Conservation (phyloP, 768 basidiomycete species). For the Mycena alexandri region DNA sequence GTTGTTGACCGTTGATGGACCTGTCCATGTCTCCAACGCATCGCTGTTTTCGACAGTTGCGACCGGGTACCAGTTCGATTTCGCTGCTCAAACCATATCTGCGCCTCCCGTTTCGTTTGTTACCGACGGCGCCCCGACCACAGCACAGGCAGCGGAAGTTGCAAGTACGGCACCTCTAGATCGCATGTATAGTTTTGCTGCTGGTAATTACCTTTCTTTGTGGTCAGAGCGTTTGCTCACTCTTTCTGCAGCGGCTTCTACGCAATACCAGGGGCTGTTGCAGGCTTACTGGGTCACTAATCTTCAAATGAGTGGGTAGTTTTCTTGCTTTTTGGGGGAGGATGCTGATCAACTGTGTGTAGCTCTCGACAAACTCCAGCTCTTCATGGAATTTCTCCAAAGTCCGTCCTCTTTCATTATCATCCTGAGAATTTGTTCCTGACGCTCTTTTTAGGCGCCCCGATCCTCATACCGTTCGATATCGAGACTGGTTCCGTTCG, state of each 20-base stretch:
- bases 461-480: slow-evolving; percentile 40
- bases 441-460: slow-evolving; percentile 25
- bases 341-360: too few relatives aligned
- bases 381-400: slow-evolving; percentile 60
- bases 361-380: slow-evolving; percentile 52
- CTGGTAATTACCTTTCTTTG: slow-evolving; percentile 55
- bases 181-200: slow-evolving; percentile 71
- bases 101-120: slow-evolving; percentile 60
- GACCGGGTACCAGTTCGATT: slow-evolving; percentile 71
- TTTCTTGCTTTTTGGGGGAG: too few relatives aligned
- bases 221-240: slow-evolving; percentile 10
- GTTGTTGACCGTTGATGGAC: slow-evolving; percentile 56
- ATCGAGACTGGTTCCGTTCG: slow-evolving; percentile 48
- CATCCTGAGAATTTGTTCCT: slow-evolving; percentile 52
- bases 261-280: slow-evolving; percentile 62
- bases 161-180: slow-evolving; percentile 59
- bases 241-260: slow-evolving; percentile 63
- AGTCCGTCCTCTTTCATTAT: slow-evolving; percentile 57
- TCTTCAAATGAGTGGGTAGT: slow-evolving; percentile 53
- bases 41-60: slow-evolving; percentile 55
- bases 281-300: slow-evolving; percentile 67
- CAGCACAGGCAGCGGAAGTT: slow-evolving; percentile 59
- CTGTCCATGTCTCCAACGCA: slow-evolving; percentile 45
- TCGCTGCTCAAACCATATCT: slow-evolving; percentile 65
- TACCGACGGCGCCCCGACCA: slow-evolving; percentile 59